Evolutionary conservation across 441 rosid species (phyloP).

Genomic region (Biscutella laevigata): DNA sequence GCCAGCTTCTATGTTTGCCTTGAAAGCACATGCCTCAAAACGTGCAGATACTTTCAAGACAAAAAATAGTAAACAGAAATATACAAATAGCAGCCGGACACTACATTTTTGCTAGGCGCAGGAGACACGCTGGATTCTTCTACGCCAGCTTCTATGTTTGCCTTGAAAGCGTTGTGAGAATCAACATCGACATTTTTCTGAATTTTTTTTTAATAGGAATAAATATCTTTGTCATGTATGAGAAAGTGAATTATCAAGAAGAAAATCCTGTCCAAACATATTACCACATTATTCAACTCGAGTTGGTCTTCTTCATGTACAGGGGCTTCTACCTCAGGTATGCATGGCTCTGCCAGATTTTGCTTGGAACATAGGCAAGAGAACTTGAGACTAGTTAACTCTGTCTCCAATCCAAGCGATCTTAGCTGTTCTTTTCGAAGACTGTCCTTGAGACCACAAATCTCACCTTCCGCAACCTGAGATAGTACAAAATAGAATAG

Average conservation of each 20-base stretch:
- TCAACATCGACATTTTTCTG: constrained; percentile 27
- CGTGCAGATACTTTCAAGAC: not conserved
- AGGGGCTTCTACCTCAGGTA: constrained; percentile 21
- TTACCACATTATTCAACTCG: constrained; percentile 31
- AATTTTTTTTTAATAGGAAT: constrained; percentile 14
- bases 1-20: no score
- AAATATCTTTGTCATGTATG: not conserved
- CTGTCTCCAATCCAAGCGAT: constrained; percentile 42
- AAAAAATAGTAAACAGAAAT: not conserved
- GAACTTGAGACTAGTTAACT: constrained; percentile 41
- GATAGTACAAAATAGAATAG: not conserved
- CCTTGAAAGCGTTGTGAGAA: constrained; percentile 6
- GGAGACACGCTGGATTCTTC: constrained; percentile 22
- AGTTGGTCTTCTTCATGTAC: constrained; percentile 18
- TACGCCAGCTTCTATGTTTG: constrained; percentile 9
- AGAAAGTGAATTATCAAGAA: not conserved
- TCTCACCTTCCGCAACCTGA: constrained; percentile 64
- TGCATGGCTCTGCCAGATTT: constrained; percentile 14
- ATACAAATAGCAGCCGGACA: constrained; percentile 16
- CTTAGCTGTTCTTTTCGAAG: constrained; percentile 44
- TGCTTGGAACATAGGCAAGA: constrained; percentile 14
- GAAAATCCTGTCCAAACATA: not conserved
- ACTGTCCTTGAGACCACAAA: constrained; percentile 39
- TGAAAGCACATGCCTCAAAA: not conserved
- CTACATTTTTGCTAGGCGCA: constrained; percentile 24